phyloP scores from a whole-genome alignment of 441 rosid species.

The Aleurites moluccanus region DNA sequence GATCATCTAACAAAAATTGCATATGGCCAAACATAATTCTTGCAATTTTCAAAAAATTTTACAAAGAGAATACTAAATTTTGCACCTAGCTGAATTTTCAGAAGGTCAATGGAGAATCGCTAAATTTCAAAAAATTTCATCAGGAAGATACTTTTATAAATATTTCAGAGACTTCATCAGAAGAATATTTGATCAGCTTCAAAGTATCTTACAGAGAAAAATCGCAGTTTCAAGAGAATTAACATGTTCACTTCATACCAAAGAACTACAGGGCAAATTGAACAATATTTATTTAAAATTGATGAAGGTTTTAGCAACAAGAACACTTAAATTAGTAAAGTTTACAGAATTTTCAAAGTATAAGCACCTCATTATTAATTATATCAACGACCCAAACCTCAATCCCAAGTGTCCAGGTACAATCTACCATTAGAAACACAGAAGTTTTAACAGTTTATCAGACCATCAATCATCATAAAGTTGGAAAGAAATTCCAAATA shows the following conservation, averaged over 20 bases:
- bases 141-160: neutral
- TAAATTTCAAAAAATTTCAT: neutral
- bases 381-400: no score
- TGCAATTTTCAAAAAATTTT: no score
- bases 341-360: neutral
- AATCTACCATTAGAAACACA: neutral
- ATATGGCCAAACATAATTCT: neutral
- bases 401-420: no score
- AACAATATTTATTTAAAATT: neutral
- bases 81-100: neutral
- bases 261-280: neutral
- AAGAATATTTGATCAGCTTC: neutral
- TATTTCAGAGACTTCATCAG: neutral
- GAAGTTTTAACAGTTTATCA: neutral
- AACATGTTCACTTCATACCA: neutral
- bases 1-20: neutral
- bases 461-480: neutral
- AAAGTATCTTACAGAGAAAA: neutral
- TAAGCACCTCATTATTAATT: neutral
- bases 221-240: neutral
- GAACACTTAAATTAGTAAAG: neutral
- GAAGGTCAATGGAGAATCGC: neutral
- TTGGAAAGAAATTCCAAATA: neutral
- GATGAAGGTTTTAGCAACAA: neutral
- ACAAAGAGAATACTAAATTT: neutral